Evolutionary conservation across 2,329 filamentous ascomycete genomes (phyloP), one percentile per base, ranked within the genome.

Genomic region (Colletotrichum sp.): DNA sequence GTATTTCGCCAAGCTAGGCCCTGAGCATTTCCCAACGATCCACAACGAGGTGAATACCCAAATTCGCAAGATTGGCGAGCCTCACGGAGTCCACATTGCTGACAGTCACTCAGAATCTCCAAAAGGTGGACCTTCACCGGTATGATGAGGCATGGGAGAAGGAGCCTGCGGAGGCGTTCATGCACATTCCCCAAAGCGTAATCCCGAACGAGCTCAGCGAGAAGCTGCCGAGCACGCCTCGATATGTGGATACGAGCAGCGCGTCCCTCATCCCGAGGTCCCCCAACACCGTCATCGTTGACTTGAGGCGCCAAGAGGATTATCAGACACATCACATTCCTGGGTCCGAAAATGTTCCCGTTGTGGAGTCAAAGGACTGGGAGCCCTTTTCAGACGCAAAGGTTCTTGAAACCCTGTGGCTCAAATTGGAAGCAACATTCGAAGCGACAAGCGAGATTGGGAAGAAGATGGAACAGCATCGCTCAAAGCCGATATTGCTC

Each of bases 121-220:
- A 83, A 7, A 83, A 84, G 6, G 88, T 90, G 24, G 89, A 91
- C 74, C 83, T 87, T 7, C 87, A 91, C 79, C 87, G 87, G 12
- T 91, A 91, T 75, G 89, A 91, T 70, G 88, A 90, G 78, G 84
- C 85, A 38, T 91, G 90, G 89, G 89, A 91, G 79, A 84, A 84
- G 6, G 82, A 83, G 5, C 85, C 87, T 1, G 75, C 83, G 6
- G 80, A 84, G 1, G 84, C 85, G 1, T 80, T 89, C 68, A 83
- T 70, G 66, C 66, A 73, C 38, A 73, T 73, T 56, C 71, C 71
- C 5, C 43, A 32, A 3, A 21, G 58, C 10, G 32, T 24, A 21
- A 52, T 55, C 18, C 38, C 32, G 32, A 65, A 58, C 43, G 66
- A 73, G 18, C 32, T 64, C n/a, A 34, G 52, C 18, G 30, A 52